Evolutionary conservation across 2,329 filamentous ascomycete species (phyloP).

Genomic region (Dactylellina sp.): DNA sequence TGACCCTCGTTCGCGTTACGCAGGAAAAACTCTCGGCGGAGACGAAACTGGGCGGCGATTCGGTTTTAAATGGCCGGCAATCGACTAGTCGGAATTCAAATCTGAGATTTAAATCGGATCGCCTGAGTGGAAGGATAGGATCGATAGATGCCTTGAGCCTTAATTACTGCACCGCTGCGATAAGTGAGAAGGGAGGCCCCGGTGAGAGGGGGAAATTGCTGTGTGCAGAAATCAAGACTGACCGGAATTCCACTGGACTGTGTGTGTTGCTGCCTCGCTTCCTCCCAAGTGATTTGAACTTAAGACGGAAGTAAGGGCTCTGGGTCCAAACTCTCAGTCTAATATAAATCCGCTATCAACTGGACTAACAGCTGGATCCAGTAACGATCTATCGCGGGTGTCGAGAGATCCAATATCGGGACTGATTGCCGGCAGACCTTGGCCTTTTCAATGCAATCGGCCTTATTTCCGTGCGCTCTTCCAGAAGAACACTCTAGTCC

Average conservation of each 20-base stretch:
- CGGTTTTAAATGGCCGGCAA: constrained; percentile 42
- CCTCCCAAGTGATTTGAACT: not conserved
- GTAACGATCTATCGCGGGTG: constrained; percentile 36
- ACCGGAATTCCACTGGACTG: constrained; percentile 12
- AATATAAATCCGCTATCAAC: constrained; percentile 29
- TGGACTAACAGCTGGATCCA: constrained; percentile 30
- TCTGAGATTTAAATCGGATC: not conserved
- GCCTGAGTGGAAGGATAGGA: no score
- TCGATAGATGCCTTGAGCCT: no score
- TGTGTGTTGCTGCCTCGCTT: constrained; percentile 20
- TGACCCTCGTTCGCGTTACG: constrained; percentile 40
- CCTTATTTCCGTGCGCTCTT: constrained; percentile 45
- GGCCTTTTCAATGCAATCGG: constrained; percentile 6
- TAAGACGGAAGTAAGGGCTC: constrained; percentile 27
- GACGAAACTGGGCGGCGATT: constrained; percentile 15
- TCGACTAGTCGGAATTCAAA: not conserved
- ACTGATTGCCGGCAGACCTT: constrained; percentile 8
- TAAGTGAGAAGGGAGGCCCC: not conserved
- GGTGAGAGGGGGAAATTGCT: constrained; percentile 11
- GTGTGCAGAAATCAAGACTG: not conserved
- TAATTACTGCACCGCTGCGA: no score
- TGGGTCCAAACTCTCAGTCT: constrained; percentile 33
- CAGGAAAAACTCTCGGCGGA: constrained; percentile 34
- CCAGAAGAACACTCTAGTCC: constrained; percentile 5
- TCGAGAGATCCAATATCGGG: constrained; percentile 32